Evolutionary conservation across 2,329 filamentous ascomycete genomes (phyloP).

Genomic region (Talaromyces sp.): DNA sequence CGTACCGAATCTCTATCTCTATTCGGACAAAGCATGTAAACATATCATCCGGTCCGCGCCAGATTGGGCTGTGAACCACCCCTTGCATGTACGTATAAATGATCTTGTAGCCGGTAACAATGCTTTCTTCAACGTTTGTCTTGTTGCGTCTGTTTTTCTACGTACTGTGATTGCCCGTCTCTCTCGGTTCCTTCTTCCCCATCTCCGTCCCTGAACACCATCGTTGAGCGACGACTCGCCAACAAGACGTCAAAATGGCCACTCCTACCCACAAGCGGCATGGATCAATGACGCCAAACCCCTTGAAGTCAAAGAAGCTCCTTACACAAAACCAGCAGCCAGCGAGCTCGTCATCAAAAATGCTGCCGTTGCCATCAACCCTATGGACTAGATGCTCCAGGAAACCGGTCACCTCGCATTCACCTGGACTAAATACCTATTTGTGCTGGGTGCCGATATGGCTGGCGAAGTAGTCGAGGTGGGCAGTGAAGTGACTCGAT

Average conservation of each 20-base stretch:
- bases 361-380: slow-evolving; percentile 28
- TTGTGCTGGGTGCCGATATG: slow-evolving; percentile 29
- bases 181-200: background rate
- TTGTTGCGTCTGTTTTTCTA: background rate
- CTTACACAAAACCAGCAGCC: slow-evolving; percentile 22
- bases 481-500: slow-evolving; percentile 19
- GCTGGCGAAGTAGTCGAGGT: slow-evolving; percentile 27
- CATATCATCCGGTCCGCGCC: background rate
- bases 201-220: background rate
- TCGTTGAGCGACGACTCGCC: background rate
- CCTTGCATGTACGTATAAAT: slow-evolving; percentile 10
- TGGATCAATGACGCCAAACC: slow-evolving; percentile 23
- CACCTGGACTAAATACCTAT: slow-evolving; percentile 25
- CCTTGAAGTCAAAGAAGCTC: slow-evolving; percentile 22
- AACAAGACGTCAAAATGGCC: background rate
- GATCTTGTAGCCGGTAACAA: background rate
- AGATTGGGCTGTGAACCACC: background rate
- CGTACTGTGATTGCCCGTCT: background rate
- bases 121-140: background rate
- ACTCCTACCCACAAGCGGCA: slow-evolving; percentile 24
- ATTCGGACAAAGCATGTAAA: slow-evolving; percentile 10
- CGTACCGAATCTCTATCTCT: background rate
- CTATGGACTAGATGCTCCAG: slow-evolving; percentile 24
- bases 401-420: slow-evolving; percentile 21
- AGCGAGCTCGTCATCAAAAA: slow-evolving; percentile 27